Evolutionary conservation across 2,329 filamentous ascomycete genomes (phyloP).

Genomic region (Ophiostoma angusticollis): DNA sequence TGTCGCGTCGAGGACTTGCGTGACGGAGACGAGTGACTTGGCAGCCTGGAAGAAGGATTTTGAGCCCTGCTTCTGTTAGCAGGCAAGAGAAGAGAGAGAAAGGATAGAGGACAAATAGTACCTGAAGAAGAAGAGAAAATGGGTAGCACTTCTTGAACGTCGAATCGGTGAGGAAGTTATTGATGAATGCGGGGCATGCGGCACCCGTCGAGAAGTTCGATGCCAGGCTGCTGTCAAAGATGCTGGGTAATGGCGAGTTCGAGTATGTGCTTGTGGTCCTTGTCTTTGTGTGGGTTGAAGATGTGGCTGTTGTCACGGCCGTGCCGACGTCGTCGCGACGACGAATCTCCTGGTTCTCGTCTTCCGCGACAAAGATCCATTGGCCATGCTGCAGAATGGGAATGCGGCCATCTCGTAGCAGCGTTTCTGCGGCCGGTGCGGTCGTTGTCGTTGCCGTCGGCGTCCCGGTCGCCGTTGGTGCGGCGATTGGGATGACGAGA

Average conservation of each 20-base stretch:
- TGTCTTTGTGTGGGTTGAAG: constrained; percentile 12
- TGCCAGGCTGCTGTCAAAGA: constrained; percentile 54
- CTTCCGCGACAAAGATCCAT: constrained; percentile 26
- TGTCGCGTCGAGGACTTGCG: constrained; percentile 63
- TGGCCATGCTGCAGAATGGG: constrained; percentile 22
- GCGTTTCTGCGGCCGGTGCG: constrained; percentile 18
- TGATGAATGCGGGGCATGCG: constrained; percentile 55
- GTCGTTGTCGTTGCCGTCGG: constrained; percentile 9
- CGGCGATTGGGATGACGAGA: constrained; percentile 12
- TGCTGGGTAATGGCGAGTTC: constrained; percentile 39
- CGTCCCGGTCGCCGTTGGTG: constrained; percentile 14
- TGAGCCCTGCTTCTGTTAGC: constrained; percentile 49
- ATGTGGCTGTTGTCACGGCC: background rate
- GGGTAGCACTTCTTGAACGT: constrained; percentile 67
- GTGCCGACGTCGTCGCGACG: constrained; percentile 10
- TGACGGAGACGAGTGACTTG: constrained; percentile 57
- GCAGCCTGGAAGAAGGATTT: constrained; percentile 70
- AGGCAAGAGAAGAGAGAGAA: constrained; percentile 1
- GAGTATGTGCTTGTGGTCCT: constrained; percentile 19
- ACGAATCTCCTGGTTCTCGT: constrained; percentile 19
- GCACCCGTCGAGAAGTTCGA: constrained; percentile 45
- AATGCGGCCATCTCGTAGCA: constrained; percentile 25
- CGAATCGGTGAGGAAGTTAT: constrained; percentile 48
- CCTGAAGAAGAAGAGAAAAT: constrained; percentile 71
- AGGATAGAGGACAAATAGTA: constrained; percentile 25